Evolutionary conservation across 2,329 filamentous ascomycete species (phyloP).

Genomic region (Parastagonospora avenae): DNA sequence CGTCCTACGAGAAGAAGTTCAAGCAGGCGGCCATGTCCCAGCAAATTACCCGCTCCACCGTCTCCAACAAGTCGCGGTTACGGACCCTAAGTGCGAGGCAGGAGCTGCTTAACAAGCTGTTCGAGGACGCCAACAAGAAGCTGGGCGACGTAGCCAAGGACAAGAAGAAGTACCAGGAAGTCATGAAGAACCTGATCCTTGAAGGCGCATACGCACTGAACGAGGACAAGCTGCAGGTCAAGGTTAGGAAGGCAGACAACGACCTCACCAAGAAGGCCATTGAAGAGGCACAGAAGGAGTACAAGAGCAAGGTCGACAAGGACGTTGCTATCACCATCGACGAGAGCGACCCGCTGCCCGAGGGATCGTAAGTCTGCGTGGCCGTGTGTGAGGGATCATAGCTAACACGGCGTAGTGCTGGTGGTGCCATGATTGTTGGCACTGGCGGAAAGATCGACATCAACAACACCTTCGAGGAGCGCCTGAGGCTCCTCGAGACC

Average conservation of each 20-base stretch:
- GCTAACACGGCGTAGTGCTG: slow-evolving; percentile 64
- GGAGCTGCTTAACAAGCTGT: slow-evolving; percentile 87
- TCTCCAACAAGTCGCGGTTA: slow-evolving; percentile 94
- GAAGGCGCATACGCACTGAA: slow-evolving; percentile 89
- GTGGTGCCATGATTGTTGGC: slow-evolving; percentile 80
- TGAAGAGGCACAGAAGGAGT: slow-evolving; percentile 77
- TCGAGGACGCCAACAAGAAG: slow-evolving; percentile 77
- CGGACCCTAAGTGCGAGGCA: slow-evolving; percentile 86
- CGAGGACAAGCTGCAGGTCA: slow-evolving; percentile 76
- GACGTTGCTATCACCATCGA: slow-evolving; percentile 74
- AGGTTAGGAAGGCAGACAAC: slow-evolving; percentile 79
- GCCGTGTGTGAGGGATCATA: background rate
- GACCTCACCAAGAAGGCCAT: slow-evolving; percentile 78
- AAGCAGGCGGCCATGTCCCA: slow-evolving; percentile 98
- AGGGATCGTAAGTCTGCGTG: slow-evolving; percentile 72
- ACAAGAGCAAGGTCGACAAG: slow-evolving; percentile 76
- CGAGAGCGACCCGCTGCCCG: slow-evolving; percentile 77
- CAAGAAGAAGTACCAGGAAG: slow-evolving; percentile 72
- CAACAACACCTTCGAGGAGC: slow-evolving; percentile 96
- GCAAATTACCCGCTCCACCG: slow-evolving; percentile 96
- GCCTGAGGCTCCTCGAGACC: slow-evolving; percentile 81
- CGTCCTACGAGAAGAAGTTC: slow-evolving; percentile 96
- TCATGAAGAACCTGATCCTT: slow-evolving; percentile 80
- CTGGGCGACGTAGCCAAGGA: slow-evolving; percentile 71
- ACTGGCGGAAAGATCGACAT: slow-evolving; percentile 94